Conservation (phyloP, 2,329 filamentous ascomycete genomes). For the Colletotrichum sp. region DNA sequence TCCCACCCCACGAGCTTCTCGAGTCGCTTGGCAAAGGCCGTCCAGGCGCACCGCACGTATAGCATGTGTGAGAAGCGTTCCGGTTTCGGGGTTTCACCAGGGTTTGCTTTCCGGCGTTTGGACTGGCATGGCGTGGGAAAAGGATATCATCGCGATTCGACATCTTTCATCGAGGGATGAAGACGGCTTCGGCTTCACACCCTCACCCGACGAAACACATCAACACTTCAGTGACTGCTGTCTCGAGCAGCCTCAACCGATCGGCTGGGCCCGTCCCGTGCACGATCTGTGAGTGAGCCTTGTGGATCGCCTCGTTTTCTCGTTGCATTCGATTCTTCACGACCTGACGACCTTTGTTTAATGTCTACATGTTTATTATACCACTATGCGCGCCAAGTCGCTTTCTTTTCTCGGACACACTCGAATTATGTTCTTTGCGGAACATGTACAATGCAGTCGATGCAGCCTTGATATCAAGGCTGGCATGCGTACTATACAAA, state of each 20-base stretch:
- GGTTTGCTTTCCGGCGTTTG: constrained; percentile 39
- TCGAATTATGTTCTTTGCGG: not conserved
- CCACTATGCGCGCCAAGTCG: constrained; percentile 20
- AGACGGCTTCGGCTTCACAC: not conserved
- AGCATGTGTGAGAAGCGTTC: constrained; percentile 26
- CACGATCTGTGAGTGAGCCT: not conserved
- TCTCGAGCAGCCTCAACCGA: not conserved
- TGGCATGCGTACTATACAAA: not conserved
- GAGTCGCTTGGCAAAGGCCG: constrained; percentile 56
- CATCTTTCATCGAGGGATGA: constrained; percentile 6
- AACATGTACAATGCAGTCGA: constrained; percentile 8
- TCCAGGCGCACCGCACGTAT: constrained; percentile 57
- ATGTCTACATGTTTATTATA: constrained; percentile 25
- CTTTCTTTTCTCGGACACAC: constrained; percentile 21
- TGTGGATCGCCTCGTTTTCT: not conserved
- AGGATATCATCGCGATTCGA: constrained; percentile 9
- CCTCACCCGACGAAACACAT: not conserved
- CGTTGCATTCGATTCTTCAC: constrained; percentile 25
- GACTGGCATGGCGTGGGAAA: constrained; percentile 30
- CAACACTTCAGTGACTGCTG: not conserved
- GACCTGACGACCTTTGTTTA: constrained; percentile 26
- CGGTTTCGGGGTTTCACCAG: not conserved
- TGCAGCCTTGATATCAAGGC: not conserved
- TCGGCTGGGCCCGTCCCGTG: not conserved
- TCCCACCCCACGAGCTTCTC: constrained; percentile 66